These are phyloP conservation scores for Botryotinia convoluta DNA, from an alignment of 2,329 filamentous ascomycete species.

Conservation along the genomic window DNA sequence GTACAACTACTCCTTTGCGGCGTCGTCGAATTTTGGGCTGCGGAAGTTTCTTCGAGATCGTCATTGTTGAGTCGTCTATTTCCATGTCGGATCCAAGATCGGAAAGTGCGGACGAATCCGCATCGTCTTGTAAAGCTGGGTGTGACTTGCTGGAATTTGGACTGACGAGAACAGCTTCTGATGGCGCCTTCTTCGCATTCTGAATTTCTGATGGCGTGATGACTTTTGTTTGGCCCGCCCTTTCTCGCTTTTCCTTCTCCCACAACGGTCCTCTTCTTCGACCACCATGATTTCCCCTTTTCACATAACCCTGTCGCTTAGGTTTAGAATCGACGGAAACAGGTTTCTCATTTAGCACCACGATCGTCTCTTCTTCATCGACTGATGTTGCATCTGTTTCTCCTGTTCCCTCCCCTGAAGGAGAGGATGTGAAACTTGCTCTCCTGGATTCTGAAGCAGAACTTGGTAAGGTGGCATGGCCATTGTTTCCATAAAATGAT, in stretches of 20 bases:
- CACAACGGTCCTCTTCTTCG: slow-evolving; percentile 17
- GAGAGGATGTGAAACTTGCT: slow-evolving; percentile 18
- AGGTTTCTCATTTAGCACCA: slow-evolving; percentile 24
- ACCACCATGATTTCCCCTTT: slow-evolving; percentile 16
- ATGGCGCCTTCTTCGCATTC: neutral
- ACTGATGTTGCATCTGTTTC: slow-evolving; percentile 38
- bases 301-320: slow-evolving; percentile 4
- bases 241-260: slow-evolving; percentile 18
- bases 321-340: slow-evolving; percentile 12
- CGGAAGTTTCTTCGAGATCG: slow-evolving; percentile 18
- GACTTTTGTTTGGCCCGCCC: neutral
- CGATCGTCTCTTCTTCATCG: slow-evolving; percentile 38
- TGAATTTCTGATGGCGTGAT: neutral
- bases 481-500: neutral
- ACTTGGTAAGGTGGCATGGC: slow-evolving; percentile 23
- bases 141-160: slow-evolving; percentile 1
- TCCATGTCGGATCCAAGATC: slow-evolving; percentile 22
- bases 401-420: slow-evolving; percentile 24
- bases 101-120: slow-evolving; percentile 18
- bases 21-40: slow-evolving; percentile 22
- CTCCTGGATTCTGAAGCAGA: slow-evolving; percentile 21
- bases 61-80: slow-evolving; percentile 23
- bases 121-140: slow-evolving; percentile 17
- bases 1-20: slow-evolving; percentile 23
- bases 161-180: neutral